phyloP scores from a whole-genome alignment of 2,329 filamentous ascomycete genomes.

The Fusarium subglutinans region DNA sequence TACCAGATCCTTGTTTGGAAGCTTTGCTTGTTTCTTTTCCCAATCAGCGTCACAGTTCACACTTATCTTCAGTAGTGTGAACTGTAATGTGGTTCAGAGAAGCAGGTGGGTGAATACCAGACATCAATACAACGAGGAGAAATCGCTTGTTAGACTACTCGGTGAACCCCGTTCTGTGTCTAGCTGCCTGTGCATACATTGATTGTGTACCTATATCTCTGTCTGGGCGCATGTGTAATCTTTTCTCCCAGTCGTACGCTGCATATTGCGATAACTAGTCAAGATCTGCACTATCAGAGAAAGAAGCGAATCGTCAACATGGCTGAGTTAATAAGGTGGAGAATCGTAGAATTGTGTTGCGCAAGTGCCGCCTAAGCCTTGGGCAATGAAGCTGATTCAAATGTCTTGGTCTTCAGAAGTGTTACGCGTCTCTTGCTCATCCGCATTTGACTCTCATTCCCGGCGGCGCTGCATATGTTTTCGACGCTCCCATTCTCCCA shows the following conservation, averaged over 20 bases:
- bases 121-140: constrained; percentile 7
- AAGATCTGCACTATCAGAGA: constrained; percentile 20
- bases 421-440: constrained; percentile 9
- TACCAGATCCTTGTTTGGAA: constrained; percentile 18
- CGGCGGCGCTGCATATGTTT: background rate
- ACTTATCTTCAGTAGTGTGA: constrained; percentile 24
- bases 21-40: constrained; percentile 6
- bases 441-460: background rate
- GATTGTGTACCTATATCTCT: background rate
- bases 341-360: constrained; percentile 27
- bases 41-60: constrained; percentile 36
- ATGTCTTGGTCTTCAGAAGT: constrained; percentile 6
- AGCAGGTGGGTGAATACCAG: background rate
- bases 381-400: background rate
- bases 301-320: constrained; percentile 13
- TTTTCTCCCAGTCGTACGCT: constrained; percentile 1
- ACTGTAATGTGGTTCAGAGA: constrained; percentile 8
- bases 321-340: constrained; percentile 29
- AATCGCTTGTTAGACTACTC: background rate
- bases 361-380: constrained; percentile 33
- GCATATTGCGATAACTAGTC: constrained; percentile 15
- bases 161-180: background rate
- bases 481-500: background rate
- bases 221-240: background rate
- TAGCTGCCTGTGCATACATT: background rate